These are phyloP conservation scores for Hymenoscyphus fraxineus DNA, from an alignment of 2,329 filamentous ascomycete genomes.

Conservation along the genomic window DNA sequence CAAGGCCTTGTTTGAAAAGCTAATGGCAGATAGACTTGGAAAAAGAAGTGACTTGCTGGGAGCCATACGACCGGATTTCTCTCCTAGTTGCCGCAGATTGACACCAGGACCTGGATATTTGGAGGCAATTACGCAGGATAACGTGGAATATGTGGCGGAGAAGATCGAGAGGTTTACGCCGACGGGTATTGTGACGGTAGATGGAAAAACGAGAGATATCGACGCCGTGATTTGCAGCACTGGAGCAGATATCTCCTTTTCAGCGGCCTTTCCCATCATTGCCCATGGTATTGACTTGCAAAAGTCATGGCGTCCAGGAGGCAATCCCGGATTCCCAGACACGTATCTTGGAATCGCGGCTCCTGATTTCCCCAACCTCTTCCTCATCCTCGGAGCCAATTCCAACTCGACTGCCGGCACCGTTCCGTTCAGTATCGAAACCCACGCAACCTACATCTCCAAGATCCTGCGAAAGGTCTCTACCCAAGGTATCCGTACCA, in stretches of 20 bases:
- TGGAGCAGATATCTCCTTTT: constrained; percentile 55
- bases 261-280: constrained; percentile 55
- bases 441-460: constrained; percentile 60
- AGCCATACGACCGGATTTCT: constrained; percentile 58
- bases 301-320: constrained; percentile 3
- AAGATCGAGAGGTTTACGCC: constrained; percentile 54
- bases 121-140: constrained; percentile 56
- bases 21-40: constrained; percentile 52
- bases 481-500: constrained; percentile 60
- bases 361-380: constrained; percentile 60
- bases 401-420: constrained; percentile 39
- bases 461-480: constrained; percentile 64
- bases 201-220: constrained; percentile 52
- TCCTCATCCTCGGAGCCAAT: constrained; percentile 61
- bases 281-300: constrained; percentile 52
- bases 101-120: constrained; percentile 66
- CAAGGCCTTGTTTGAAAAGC: constrained; percentile 43
- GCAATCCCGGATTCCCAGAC: constrained; percentile 43
- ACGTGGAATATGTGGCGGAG: constrained; percentile 55
- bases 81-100: constrained; percentile 59
- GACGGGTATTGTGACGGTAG: constrained; percentile 55
- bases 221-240: constrained; percentile 66
- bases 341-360: constrained; percentile 61
- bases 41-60: constrained; percentile 54
- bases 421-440: constrained; percentile 62